phyloP scores from a whole-genome alignment of 495 filamentous ascomycete species.

The Niebla homalea region DNA sequence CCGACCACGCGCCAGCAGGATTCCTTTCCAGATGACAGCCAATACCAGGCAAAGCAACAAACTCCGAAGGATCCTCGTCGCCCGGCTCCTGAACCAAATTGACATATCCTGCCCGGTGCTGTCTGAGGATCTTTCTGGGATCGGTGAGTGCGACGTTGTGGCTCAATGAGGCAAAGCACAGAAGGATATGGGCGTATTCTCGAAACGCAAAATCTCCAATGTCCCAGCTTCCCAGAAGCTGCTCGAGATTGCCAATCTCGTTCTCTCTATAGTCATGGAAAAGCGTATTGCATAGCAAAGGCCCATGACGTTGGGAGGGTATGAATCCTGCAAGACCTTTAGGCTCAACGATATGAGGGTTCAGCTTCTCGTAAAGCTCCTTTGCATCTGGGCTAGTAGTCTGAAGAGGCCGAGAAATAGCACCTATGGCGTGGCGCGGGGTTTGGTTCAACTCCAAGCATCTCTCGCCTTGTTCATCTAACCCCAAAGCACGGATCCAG shows the following conservation, averaged over 20 bases:
- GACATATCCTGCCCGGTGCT: neutral
- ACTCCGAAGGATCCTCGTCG: neutral
- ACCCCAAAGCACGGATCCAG: conserved; percentile 3
- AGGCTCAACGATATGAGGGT: neutral
- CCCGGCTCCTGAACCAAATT: neutral
- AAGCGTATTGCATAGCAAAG: neutral
- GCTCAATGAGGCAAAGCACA: conserved; percentile 10
- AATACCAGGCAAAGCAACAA: neutral
- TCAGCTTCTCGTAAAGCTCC: neutral
- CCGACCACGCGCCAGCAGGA: conserved; percentile 3
- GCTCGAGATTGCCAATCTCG: neutral
- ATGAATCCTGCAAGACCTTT: neutral
- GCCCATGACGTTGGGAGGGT: neutral
- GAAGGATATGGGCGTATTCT: conserved; percentile 8
- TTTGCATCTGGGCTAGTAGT: neutral
- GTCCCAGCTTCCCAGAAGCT: conserved; percentile 1
- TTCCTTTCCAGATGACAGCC: conserved; percentile 5
- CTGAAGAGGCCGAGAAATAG: neutral
- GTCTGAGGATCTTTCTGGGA: neutral
- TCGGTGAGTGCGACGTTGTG: neutral
- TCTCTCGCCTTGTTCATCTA: neutral
- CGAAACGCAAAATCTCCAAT: conserved; percentile 9
- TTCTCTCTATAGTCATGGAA: neutral
- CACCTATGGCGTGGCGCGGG: conserved; percentile 2
- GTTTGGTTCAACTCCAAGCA: neutral